Percentiles rank a stretch among this genome's conserved stretches.
phyloP scores from a whole-genome alignment of 2,329 filamentous ascomycete species.

The Ceratocystiopsis brevicomis region DNA sequence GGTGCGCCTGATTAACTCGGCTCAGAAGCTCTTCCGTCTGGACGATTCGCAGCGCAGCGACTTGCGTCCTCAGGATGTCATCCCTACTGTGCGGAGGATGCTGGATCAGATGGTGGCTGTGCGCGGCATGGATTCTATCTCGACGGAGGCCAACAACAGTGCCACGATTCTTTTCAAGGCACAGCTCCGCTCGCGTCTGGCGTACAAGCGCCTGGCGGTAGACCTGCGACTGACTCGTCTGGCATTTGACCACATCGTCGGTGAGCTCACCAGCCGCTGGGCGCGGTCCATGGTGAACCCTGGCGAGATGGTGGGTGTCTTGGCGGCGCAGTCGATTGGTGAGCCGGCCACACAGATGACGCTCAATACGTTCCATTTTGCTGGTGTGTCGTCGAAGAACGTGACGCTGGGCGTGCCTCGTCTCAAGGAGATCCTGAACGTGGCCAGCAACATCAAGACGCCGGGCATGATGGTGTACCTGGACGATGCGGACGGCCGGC shows the following conservation, averaged over 20 bases:
- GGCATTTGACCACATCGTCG: conserved; percentile 80
- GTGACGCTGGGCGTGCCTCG: conserved; percentile 94
- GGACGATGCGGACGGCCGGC: conserved; percentile 31
- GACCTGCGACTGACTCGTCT: conserved; percentile 74
- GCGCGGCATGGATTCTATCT: conserved; percentile 66
- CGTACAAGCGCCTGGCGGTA: conserved; percentile 82
- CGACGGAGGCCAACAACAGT: conserved; percentile 68
- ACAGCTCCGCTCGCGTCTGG: conserved; percentile 69
- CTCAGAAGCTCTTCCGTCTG: conserved; percentile 79
- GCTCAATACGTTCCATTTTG: conserved; percentile 98
- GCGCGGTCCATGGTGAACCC: conserved; percentile 69
- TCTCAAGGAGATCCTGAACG: conserved; percentile 97
- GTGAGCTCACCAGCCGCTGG: conserved; percentile 80
- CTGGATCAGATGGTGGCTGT: conserved; percentile 68
- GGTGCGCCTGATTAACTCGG: conserved; percentile 73
- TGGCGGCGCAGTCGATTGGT: conserved; percentile 95
- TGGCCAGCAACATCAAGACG: conserved; percentile 96
- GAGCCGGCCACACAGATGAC: conserved; percentile 99
- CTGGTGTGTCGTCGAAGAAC: conserved; percentile 99
- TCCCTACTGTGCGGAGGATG: conserved; percentile 57
- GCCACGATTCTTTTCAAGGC: conserved; percentile 87
- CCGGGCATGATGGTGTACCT: conserved; percentile 92
- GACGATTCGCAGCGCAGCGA: conserved; percentile 75
- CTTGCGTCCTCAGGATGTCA: conserved; percentile 70
- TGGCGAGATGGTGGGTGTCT: conserved; percentile 95